Base-by-base conservation (phyloP, 1,284 basidiomycete species). In the Boletus holoroseus region DNA sequence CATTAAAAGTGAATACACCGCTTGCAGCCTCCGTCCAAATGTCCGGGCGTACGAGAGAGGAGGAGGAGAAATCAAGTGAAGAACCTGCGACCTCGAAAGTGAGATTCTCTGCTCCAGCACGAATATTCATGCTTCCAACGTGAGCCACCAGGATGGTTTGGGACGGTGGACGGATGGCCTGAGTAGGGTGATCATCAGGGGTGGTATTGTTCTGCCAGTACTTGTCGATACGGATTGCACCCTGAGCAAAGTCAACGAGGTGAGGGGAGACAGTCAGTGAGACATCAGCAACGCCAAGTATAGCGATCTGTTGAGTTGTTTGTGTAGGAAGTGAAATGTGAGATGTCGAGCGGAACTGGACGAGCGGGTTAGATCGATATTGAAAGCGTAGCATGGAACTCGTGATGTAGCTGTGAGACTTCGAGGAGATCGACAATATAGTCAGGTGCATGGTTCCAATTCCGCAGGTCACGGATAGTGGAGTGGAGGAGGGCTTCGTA, bases 161-260 rank as follows among this genome's bases (percentile, higher is more conserved):
- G 16, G 62, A 60, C 30, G 53, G 31, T 41, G 26, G 15, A 32
- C 3, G 42, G 9, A n/a, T 32, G 11, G 20, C 5, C 8, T 34
- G 55, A 52, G 42, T 18, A 26, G 41, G 50, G n/a, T 20, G 48
- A 28, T 30, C 35, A 24, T 39, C 44, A 30, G 44, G 7, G 8
- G 20, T 12, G 9, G 15, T 27, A 27, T 35, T 22, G 4, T 44
- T 54, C 20, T 45, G 40, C 48, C 44, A 64, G 32, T 61, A 55
- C 53, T 51, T 67, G 2, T 57, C 72, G 16, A 81, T 73, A 18
- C 79, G 79, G 16, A 87, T 68, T 30, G 77, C 58, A 53, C 78
- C 72, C 62, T 81, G 82, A 6, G 77, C 74, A 58, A 88, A 85
- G 32, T 73, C 68, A 62, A 88, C 77, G 20, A 86, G 68, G 53